Percentiles rank a stretch among this genome's conserved stretches.
Evolutionary conservation across 164 flowering plant species (phyloP).

Genomic region (Dillenia turbinata): DNA sequence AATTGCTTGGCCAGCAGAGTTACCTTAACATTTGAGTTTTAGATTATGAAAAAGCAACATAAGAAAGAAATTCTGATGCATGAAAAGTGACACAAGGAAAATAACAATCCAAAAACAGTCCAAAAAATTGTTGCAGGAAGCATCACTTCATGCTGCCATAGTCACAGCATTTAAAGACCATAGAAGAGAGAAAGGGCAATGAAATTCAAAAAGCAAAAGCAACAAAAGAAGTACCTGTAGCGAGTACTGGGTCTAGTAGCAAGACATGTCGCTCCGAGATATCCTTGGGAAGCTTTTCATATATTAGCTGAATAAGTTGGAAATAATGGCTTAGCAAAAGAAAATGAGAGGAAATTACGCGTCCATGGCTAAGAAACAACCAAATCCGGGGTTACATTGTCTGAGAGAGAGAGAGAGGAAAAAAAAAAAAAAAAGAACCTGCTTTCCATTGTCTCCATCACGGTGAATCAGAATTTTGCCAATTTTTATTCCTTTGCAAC

Average conservation of each 20-base stretch:
- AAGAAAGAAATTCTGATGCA: too few species aligned
- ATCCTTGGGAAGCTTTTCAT: slow-evolving; percentile 90
- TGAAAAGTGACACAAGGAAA: not conserved
- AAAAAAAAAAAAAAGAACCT: slow-evolving; percentile 34
- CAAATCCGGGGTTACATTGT: not conserved
- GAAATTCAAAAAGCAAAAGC: not conserved
- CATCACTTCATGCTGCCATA: not conserved
- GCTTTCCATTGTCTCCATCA: slow-evolving; percentile 94
- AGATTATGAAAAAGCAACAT: not conserved
- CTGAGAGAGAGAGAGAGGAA: too few species aligned
- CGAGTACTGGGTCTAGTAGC: slow-evolving; percentile 95
- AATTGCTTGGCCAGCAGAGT: slow-evolving; percentile 90
- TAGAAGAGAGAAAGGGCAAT: too few species aligned
- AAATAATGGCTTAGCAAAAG: slow-evolving; percentile 1
- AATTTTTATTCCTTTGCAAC: slow-evolving; percentile 97
- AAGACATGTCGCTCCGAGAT: slow-evolving; percentile 92
- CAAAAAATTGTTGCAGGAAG: not conserved
- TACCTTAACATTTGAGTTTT: slow-evolving; percentile 37
- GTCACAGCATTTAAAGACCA: too few species aligned
- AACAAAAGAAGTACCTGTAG: slow-evolving; percentile 56
- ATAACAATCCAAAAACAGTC: not conserved
- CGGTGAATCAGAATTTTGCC: slow-evolving; percentile 97
- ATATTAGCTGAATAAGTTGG: slow-evolving; percentile 58
- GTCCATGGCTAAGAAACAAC: not conserved
- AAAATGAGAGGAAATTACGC: not conserved